Evolutionary conservation across 2,329 filamentous ascomycete species (phyloP).

Genomic region (Triangularia verruculosa): DNA sequence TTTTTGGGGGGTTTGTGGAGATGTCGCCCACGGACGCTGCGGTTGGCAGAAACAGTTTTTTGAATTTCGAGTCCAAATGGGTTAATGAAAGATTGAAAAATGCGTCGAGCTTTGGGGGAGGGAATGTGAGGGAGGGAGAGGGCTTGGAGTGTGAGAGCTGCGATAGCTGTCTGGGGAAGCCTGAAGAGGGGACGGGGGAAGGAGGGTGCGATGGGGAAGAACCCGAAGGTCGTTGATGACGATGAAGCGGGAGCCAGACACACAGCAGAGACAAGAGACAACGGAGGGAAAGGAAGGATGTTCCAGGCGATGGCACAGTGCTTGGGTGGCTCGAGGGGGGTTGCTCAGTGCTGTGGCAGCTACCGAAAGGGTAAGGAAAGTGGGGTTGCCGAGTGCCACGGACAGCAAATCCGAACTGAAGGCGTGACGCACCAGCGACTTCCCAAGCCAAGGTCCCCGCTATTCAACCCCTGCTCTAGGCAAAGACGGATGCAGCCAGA

Average conservation of each 20-base stretch:
- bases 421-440: conserved; percentile 8
- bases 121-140: conserved; percentile 25
- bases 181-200: conserved; percentile 20
- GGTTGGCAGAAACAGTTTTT: conserved; percentile 8
- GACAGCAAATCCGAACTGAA: conserved; percentile 13
- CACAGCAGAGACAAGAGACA: conserved; percentile 13
- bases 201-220: conserved; percentile 26
- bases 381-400: conserved; percentile 16
- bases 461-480: conserved; percentile 6
- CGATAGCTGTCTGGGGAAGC: conserved; percentile 14
- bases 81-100: conserved; percentile 31
- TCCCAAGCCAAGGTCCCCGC: background rate
- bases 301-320: conserved; percentile 19
- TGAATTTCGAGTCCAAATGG: conserved; percentile 27
- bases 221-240: conserved; percentile 27
- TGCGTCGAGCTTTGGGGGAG: conserved; percentile 16
- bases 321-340: conserved; percentile 4
- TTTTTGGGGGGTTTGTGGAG: conserved; percentile 21
- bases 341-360: background rate
- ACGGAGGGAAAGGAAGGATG: conserved; percentile 16
- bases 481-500: conserved; percentile 3
- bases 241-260: conserved; percentile 18
- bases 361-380: conserved; percentile 15
- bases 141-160: conserved; percentile 19
- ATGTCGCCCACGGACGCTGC: conserved; percentile 25